Evolutionary conservation across 495 filamentous ascomycete species (phyloP).

Genomic region (Choiromyces venosus): DNA sequence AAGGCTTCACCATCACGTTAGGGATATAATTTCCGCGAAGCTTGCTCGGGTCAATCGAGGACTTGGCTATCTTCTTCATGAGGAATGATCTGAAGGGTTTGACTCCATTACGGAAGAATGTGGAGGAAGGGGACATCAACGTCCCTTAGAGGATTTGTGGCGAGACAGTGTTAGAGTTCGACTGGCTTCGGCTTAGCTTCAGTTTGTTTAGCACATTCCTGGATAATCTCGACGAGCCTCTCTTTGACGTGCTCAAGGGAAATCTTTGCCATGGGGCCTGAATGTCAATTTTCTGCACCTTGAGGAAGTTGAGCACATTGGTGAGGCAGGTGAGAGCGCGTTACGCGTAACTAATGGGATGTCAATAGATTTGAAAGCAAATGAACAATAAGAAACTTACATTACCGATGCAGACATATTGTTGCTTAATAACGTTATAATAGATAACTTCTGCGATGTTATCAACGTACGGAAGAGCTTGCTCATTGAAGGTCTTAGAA

Average conservation of each 20-base stretch:
- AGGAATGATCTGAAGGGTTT: slow-evolving; percentile 97
- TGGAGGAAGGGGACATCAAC: slow-evolving; percentile 98
- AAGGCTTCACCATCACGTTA: too few species aligned
- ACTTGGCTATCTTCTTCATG: slow-evolving; percentile 99
- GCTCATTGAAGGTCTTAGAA: slow-evolving; percentile 95
- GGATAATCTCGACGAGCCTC: slow-evolving; percentile 76
- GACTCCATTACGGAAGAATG: slow-evolving; percentile 92
- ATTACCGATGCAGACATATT: slow-evolving; percentile 97
- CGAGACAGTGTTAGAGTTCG: slow-evolving; percentile 85
- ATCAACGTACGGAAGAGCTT: slow-evolving; percentile 92
- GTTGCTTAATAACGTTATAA: slow-evolving; percentile 96
- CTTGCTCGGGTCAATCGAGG: slow-evolving; percentile 91
- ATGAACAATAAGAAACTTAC: slow-evolving; percentile 42
- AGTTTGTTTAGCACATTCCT: slow-evolving; percentile 74
- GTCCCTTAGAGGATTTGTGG: slow-evolving; percentile 90
- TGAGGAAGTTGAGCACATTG: slow-evolving; percentile 86
- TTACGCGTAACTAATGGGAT: slow-evolving; percentile 54
- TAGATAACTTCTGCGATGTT: slow-evolving; percentile 98
- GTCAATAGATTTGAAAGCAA: slow-evolving; percentile 38
- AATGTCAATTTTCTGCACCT: slow-evolving; percentile 92
- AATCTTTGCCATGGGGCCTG: slow-evolving; percentile 74
- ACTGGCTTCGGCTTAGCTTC: slow-evolving; percentile 80
- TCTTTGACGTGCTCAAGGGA: slow-evolving; percentile 68
- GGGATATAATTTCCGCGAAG: slow-evolving; percentile 97
- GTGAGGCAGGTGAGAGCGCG: slow-evolving; percentile 85